These are phyloP conservation scores for Tolypocladium album DNA, from an alignment of 2,329 filamentous ascomycete species.

Conservation along the genomic window DNA sequence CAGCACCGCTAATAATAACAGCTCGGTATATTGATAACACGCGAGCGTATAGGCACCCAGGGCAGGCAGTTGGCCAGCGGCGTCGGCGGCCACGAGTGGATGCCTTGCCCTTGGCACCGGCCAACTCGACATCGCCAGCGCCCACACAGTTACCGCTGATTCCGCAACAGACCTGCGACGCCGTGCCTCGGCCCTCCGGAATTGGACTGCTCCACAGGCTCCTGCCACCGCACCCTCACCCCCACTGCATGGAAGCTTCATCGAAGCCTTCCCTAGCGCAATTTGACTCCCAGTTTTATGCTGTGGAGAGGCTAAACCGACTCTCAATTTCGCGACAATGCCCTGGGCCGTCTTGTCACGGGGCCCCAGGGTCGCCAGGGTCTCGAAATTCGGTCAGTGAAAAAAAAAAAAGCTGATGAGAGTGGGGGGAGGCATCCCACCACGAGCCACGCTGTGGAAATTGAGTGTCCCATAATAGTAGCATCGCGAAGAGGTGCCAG, in stretches of 20 bases:
- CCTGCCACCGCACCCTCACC: neutral
- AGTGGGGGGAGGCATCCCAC: neutral
- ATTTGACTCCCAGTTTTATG: neutral
- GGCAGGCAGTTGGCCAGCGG: neutral
- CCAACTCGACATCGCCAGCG: neutral
- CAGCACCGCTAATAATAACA: neutral
- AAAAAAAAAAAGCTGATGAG: neutral
- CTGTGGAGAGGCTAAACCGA: neutral
- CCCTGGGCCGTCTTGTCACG: neutral
- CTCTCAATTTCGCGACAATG: neutral
- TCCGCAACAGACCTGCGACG: neutral
- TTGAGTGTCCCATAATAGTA: neutral
- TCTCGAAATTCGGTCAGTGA: neutral
- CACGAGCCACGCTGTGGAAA: neutral
- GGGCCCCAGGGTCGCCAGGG: neutral
- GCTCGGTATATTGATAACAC: neutral
- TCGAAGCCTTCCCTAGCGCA: constrained; percentile 6
- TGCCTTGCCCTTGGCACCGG: neutral
- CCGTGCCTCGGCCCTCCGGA: neutral
- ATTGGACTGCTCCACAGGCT: neutral
- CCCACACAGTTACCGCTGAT: neutral
- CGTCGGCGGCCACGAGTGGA: neutral
- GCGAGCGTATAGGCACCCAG: neutral
- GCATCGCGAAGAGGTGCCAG: neutral
- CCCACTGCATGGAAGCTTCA: constrained; percentile 6